Base-by-base conservation (phyloP, 192 early-diverging fungal species). In the Phlyctochytrium arcticum region DNA sequence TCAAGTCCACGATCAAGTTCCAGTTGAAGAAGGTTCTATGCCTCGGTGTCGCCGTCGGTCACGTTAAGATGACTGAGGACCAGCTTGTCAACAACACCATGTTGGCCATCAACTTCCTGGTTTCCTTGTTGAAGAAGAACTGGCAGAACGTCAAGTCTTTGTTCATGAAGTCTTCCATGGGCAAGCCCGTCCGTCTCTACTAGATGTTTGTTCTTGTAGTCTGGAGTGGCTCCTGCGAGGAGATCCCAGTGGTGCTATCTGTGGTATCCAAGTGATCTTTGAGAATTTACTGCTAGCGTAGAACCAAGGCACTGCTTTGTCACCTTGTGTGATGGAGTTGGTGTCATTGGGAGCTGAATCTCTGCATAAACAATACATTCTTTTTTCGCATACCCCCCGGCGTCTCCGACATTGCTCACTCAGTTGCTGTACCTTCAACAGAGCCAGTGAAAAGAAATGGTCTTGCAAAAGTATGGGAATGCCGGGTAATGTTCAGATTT, bases 121-220 rank as follows among this genome's bases (percentile, higher is more conserved):
- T 98, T 34, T 95, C 93, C 47, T 80, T 98, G 62, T 82, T 98
- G 68, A 98, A 98, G 91, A 98, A 95, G 87, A 88, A 93, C 89
- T 98, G 95, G 95, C 95, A 98, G 80, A 98, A 98, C 89, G 89
- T 98, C 80, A 92, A 89, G 84, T 94, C 93, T 67, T 83, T 98
- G 66, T 95, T 88, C 90, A 86, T 98, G 87, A 97, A 95, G 91
- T 90, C 86, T 69, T 89, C 90, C 70, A 97, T 96, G 94, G 93
- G 93, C 83, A 93, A 92, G 82, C 90, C 64, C 29, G 54, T 66
- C 64, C 64, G 64, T 47, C 35, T 66, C 54, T 66, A 66, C 64
- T 66, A 66, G 46, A 57, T 34, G 36, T 53, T 26, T 21, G 29
- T 4, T 29, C 10, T 61, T 30, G 36, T 61, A 19, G 23, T 12